Percentiles rank a stretch among this genome's conserved stretches.
phyloP scores from a whole-genome alignment of 768 basidiomycete species.

The Amanita brunnescens region DNA sequence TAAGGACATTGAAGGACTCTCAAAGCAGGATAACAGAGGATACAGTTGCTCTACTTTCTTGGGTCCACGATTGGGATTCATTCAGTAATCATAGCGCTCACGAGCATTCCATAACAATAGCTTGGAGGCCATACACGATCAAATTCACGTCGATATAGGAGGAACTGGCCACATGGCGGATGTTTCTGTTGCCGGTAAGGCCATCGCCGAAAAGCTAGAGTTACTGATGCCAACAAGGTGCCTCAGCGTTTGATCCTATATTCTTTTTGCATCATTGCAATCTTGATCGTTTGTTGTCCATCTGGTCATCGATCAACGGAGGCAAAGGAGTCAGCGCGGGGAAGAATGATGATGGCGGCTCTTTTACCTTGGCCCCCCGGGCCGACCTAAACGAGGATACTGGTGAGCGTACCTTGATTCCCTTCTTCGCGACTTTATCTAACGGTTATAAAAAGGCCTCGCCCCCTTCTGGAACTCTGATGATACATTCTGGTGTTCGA shows the following conservation, averaged over 20 bases:
- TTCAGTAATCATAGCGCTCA: constrained; percentile 40
- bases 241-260: constrained; percentile 40
- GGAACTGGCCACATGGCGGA: constrained; percentile 36
- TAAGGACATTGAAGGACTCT: constrained; percentile 16
- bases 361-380: constrained; percentile 24
- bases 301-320: constrained; percentile 40
- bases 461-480: constrained; percentile 40
- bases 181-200: constrained; percentile 30
- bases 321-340: constrained; percentile 29
- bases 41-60: constrained; percentile 30
- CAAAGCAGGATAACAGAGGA: constrained; percentile 20
- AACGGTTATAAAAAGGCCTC: constrained; percentile 22
- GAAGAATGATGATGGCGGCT: constrained; percentile 17
- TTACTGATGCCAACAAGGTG: neutral
- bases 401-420: constrained; percentile 12
- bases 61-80: constrained; percentile 29
- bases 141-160: constrained; percentile 34
- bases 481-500: constrained; percentile 30
- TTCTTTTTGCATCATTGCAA: constrained; percentile 49
- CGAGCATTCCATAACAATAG: constrained; percentile 31
- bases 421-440: neutral
- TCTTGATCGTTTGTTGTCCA: constrained; percentile 40
- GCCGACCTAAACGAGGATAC: constrained; percentile 20
- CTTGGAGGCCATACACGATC: constrained; percentile 42
- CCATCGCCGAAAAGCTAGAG: neutral